Evolutionary conservation across 768 basidiomycete genomes (phyloP).

Genomic region (Mycena pura): DNA sequence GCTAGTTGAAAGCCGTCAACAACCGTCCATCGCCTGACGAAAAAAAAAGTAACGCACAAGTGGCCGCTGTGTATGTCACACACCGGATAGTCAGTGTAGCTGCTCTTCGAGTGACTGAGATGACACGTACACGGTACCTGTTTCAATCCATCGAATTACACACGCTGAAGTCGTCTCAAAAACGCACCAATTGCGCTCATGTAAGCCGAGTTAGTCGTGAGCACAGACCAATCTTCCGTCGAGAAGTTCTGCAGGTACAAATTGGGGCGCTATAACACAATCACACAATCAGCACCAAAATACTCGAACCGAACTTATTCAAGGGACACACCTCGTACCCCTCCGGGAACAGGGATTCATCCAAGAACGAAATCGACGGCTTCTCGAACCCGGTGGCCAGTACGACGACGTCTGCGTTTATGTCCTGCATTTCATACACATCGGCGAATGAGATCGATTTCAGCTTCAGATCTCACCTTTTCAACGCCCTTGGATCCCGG

Average conservation of each 20-base stretch:
- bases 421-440: constrained; percentile 28
- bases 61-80: constrained; percentile 41
- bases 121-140: constrained; percentile 42
- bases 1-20: constrained; percentile 25
- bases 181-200: constrained; percentile 49
- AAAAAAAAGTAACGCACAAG: constrained; percentile 40
- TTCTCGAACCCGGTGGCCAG: constrained; percentile 61
- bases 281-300: background rate
- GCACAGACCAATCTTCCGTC: constrained; percentile 58
- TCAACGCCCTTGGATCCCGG: constrained; percentile 41
- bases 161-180: background rate
- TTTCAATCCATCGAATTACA: background rate
- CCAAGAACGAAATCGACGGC: constrained; percentile 53
- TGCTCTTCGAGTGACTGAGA: too few relatives aligned
- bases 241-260: constrained; percentile 63
- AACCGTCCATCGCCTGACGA: background rate
- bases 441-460: background rate
- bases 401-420: constrained; percentile 55
- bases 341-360: constrained; percentile 56
- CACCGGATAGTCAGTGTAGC: too few relatives aligned
- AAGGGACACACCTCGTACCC: constrained; percentile 49
- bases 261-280: constrained; percentile 45
- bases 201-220: constrained; percentile 59
- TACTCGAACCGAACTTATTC: background rate
- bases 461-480: constrained; percentile 15